phyloP scores from a whole-genome alignment of 495 filamentous ascomycete genomes.

The Hypoxylon lienhwacheense region DNA sequence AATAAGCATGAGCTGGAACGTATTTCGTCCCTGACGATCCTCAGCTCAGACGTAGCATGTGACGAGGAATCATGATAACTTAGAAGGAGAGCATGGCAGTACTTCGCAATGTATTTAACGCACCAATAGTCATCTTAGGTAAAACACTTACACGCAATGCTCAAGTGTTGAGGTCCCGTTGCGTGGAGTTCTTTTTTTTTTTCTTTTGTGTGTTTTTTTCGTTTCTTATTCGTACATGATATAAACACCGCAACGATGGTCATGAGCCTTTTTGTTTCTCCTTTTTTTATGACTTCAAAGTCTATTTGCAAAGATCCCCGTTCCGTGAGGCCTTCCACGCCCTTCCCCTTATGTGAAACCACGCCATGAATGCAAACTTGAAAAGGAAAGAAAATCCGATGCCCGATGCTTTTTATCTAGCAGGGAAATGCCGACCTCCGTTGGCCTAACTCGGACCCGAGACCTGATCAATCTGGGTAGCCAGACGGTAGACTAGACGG shows the following conservation, averaged over 20 bases:
- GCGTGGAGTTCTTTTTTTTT: too few species aligned
- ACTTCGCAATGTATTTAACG: not conserved
- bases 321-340: constrained; percentile 28
- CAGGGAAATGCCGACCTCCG: constrained; percentile 10
- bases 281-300: constrained; percentile 36
- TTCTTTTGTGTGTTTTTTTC: constrained; percentile 21
- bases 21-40: too few species aligned
- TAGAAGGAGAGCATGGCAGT: not conserved
- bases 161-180: constrained; percentile 13
- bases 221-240: constrained; percentile 32
- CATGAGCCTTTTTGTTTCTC: constrained; percentile 30
- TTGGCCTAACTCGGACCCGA: not conserved
- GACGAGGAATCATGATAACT: too few species aligned
- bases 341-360: constrained; percentile 36
- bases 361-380: constrained; percentile 38
- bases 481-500: constrained; percentile 6
- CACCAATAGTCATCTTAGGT: not conserved
- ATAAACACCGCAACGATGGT: constrained; percentile 19
- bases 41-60: too few species aligned
- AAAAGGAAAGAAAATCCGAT: constrained; percentile 29
- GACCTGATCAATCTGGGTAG: constrained; percentile 2
- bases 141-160: not conserved
- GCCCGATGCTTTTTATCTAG: constrained; percentile 37
- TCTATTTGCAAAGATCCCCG: constrained; percentile 36
- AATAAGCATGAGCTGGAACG: too few species aligned